Evolutionary conservation across 2,329 filamentous ascomycete genomes (phyloP), one percentile per base, ranked within the genome.

Genomic region (Emmonsiellopsis sp.): DNA sequence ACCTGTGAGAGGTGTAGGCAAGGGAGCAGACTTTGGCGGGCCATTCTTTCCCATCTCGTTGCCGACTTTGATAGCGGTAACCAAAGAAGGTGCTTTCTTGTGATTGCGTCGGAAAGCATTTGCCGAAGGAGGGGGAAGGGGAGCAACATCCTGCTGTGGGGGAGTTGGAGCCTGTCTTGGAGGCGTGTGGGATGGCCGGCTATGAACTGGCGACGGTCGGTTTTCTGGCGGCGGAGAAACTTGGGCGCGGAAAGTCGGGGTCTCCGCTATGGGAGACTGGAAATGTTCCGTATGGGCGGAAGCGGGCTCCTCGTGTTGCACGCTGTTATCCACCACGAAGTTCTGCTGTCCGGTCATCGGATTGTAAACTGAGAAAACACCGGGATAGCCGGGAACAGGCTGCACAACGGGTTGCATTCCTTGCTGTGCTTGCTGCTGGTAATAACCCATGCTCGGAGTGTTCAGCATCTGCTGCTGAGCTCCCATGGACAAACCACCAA

Each of bases 81-180:
- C 78, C 34, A 49, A 26, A 5, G 92, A 95, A 20, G 84, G 82
- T 9, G 83, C 82, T 80, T 96, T 96, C 79, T 94, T 93, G 73
- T 97, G 92, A 54, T 89, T 87, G 55, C 90, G 89, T 58, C 91
- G 91, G 79, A 95, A 95, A 44, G 90, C 89, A 64, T 91, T 93
- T 60, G 87, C 88, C 53, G 90, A 94, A 55, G 89, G 89, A 31
- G 89, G 89, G 51, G 90, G 90, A 51, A 95, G 81, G 41, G 90
- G 89, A 61, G 80, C 74, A 49, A 83, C 78, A 55, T 84, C 79
- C 61, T 87, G 83, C 20, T 26, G 46, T 11, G 81, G 80, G 5
- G 86, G 87, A 15, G 88, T 86, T 50, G 85, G 80, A 47, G 80
- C 80, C 64, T 78, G 75, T 71, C 79, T 80, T 3, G 79, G 80